phyloP scores from a whole-genome alignment of 306 rosid species.

The Fragaria nilgerrensis region DNA sequence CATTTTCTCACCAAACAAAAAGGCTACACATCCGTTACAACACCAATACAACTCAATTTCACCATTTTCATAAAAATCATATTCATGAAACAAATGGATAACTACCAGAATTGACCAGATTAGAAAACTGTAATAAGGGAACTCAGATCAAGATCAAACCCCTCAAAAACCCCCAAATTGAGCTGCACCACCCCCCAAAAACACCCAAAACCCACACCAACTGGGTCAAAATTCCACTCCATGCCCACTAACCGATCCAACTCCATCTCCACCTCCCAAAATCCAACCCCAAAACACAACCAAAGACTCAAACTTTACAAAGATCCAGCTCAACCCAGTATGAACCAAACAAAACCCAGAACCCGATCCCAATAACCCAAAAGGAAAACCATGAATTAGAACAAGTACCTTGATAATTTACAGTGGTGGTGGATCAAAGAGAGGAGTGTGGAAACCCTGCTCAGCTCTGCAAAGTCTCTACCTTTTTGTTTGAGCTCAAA shows the following conservation, averaged over 20 bases:
- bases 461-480: too few relatives aligned
- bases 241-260: background rate
- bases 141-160: constrained; percentile 17
- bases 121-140: background rate
- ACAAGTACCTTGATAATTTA: background rate
- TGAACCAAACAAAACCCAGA: background rate
- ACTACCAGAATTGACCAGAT: constrained; percentile 3
- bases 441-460: background rate
- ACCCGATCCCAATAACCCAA: constrained; percentile 3
- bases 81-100: background rate
- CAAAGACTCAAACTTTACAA: background rate
- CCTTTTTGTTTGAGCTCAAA: too few relatives aligned
- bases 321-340: constrained; percentile 10
- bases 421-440: background rate
- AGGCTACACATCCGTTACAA: background rate
- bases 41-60: background rate
- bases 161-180: background rate
- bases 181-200: too few relatives aligned
- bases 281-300: background rate
- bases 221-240: background rate
- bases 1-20: background rate
- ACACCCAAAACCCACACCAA: background rate
- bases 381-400: background rate
- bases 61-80: background rate
- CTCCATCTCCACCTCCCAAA: background rate